Evolutionary conservation across 1,284 basidiomycete species (phyloP).

Genomic region (Leucocoprinus gongylophorus): DNA sequence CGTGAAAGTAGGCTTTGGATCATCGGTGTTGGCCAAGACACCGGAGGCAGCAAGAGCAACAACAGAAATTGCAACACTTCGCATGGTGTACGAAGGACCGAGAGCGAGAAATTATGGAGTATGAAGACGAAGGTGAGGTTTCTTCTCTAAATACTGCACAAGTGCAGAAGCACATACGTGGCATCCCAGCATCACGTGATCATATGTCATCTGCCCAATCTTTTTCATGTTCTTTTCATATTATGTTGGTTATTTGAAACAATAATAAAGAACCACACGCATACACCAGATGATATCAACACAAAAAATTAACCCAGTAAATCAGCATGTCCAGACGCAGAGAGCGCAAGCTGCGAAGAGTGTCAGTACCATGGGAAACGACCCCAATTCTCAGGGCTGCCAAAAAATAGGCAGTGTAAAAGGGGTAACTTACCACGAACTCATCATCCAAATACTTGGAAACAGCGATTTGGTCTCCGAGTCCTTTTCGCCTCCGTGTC

Average conservation of each 20-base stretch:
- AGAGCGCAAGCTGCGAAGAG: constrained; percentile 64
- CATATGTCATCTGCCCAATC: too few relatives aligned
- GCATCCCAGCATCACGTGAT: constrained; percentile 29
- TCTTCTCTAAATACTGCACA: constrained; percentile 31
- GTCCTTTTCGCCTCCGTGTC: constrained; percentile 91
- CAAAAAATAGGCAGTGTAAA: constrained; percentile 1
- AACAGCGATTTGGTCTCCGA: constrained; percentile 90
- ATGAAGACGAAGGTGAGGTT: constrained; percentile 32
- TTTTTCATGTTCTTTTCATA: too few relatives aligned
- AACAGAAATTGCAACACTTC: constrained; percentile 76
- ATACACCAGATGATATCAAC: constrained; percentile 17
- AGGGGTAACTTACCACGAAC: constrained; percentile 64
- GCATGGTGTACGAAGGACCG: constrained; percentile 73
- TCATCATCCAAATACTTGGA: constrained; percentile 94
- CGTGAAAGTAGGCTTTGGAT: constrained; percentile 59
- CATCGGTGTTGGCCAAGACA: constrained; percentile 51
- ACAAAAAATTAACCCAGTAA: constrained; percentile 52
- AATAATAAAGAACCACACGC: constrained; percentile 9
- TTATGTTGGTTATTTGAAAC: not conserved
- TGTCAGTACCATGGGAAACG: constrained; percentile 15
- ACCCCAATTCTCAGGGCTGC: constrained; percentile 10
- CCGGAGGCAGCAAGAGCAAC: constrained; percentile 58
- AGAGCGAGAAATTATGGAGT: constrained; percentile 28
- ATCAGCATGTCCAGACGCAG: constrained; percentile 87
- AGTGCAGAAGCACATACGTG: constrained; percentile 32